Base-by-base conservation (phyloP, 345 rosid genomes). In the Salix exigua region DNA sequence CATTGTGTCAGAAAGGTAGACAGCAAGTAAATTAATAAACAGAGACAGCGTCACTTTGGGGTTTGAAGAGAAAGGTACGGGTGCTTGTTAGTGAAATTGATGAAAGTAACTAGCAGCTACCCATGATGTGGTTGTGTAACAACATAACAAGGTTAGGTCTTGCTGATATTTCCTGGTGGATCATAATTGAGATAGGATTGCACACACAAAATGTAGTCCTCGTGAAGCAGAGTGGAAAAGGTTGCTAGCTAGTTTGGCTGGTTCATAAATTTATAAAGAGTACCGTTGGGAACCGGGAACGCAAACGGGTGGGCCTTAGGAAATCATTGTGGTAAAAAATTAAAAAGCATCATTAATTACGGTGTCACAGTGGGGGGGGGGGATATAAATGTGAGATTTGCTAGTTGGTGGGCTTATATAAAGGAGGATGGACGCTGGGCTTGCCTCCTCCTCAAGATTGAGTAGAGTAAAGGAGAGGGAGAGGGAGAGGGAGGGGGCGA, bases 321-420 rank as follows among this genome's bases (percentile, higher is more conserved):
- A 83, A 80, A 82, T 78, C 80, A 71, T 80, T 76, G 78, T 78
- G 83, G 78, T 80, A 80, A 82, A 73, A 75, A 73, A 60, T 75
- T 46, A 8, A 40, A 75, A 81, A 79, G 81, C 82, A 37, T 72
- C 73, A 79, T 70, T 81, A 72, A 73, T 72, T 23, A 81, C 79
- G 76, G 70, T 58, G 38, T 33, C 53, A 19, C 14, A 58, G 35
- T 23, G 60, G 42, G 70, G 48, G 17, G 19, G 51, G 78, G 62
- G 60, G 26, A 53, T 82, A 78, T 83, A 81, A 82, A 82, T 77
- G 82, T 72, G 79, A 75, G 75, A 75, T 80, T 79, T 74, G 72
- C 63, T 46, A 70, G 75, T 67, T 71, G 82, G 84, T 73, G 79
- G 78, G 83, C 83, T 90, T 91, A 85, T 90, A 90, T 80, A 93